Evolutionary conservation across 768 basidiomycete species (phyloP).

Genomic region (Collybia nuda): DNA sequence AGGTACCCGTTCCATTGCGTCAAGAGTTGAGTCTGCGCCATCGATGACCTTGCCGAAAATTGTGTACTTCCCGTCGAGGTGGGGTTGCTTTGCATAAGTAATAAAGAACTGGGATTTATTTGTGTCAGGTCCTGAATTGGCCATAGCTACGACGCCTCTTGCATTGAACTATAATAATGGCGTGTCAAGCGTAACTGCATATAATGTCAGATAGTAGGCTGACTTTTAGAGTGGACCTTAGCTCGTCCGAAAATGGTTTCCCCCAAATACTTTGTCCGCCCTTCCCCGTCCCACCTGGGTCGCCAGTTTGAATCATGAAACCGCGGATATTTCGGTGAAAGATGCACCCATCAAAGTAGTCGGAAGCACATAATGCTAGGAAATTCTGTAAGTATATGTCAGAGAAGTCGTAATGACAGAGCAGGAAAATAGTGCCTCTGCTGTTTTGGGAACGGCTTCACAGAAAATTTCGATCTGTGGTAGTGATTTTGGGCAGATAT

Average conservation of each 20-base stretch:
- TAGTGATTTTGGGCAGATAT: not conserved
- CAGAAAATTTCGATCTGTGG: slow-evolving; percentile 93
- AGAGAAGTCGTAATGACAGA: slow-evolving; percentile 4
- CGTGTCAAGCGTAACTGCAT: slow-evolving; percentile 19
- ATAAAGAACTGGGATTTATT: slow-evolving; percentile 94
- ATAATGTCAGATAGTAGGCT: slow-evolving; percentile 13
- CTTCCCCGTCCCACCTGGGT: slow-evolving; percentile 88
- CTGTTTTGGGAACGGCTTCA: slow-evolving; percentile 92
- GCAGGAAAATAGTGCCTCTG: slow-evolving; percentile 61
- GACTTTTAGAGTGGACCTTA: slow-evolving; percentile 92
- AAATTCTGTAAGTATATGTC: slow-evolving; percentile 73
- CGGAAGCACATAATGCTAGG: slow-evolving; percentile 88
- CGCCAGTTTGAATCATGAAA: slow-evolving; percentile 96
- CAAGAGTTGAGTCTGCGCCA: slow-evolving; percentile 90
- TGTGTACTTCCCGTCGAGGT: slow-evolving; percentile 92
- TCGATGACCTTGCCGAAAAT: slow-evolving; percentile 99
- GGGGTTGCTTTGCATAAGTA: slow-evolving; percentile 89
- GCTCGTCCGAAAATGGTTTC: slow-evolving; percentile 86
- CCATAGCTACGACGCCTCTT: slow-evolving; percentile 96
- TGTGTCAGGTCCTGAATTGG: slow-evolving; percentile 90
- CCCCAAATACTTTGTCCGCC: slow-evolving; percentile 98
- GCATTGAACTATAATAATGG: slow-evolving; percentile 75
- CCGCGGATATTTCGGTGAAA: slow-evolving; percentile 96
- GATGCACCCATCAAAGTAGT: slow-evolving; percentile 78
- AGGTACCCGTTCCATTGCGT: slow-evolving; percentile 89